Evolutionary conservation across 2,329 filamentous ascomycete genomes (phyloP).

Genomic region (Fusarium compactum): DNA sequence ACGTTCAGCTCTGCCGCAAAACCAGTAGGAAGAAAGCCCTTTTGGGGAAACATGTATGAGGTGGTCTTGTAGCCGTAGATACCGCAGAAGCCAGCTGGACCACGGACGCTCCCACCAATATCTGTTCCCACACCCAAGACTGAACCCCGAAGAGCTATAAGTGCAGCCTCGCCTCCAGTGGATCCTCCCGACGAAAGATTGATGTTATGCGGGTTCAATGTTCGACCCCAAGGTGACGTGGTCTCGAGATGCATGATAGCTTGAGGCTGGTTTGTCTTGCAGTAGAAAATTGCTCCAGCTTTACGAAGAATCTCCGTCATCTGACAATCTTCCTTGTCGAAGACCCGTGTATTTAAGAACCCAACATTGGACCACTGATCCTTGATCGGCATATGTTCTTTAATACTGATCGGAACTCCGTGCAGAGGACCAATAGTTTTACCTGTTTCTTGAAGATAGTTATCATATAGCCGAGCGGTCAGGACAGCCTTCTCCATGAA

Average conservation of each 20-base stretch:
- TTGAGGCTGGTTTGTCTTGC: slow-evolving; percentile 73
- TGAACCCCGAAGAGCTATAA: slow-evolving; percentile 55
- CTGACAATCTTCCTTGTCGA: slow-evolving; percentile 62
- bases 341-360: slow-evolving; percentile 62
- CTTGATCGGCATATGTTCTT: slow-evolving; percentile 68
- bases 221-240: slow-evolving; percentile 69
- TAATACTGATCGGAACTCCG: slow-evolving; percentile 45
- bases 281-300: slow-evolving; percentile 63
- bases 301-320: slow-evolving; percentile 67
- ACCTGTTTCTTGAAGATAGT: slow-evolving; percentile 53
- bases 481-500: slow-evolving; percentile 62
- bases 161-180: slow-evolving; percentile 65
- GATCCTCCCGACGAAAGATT: slow-evolving; percentile 71
- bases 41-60: slow-evolving; percentile 44
- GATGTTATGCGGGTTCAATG: slow-evolving; percentile 71
- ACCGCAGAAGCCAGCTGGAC: slow-evolving; percentile 48
- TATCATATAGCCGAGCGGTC: slow-evolving; percentile 57
- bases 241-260: slow-evolving; percentile 66
- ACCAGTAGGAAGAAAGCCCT: slow-evolving; percentile 41
- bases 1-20: slow-evolving; percentile 52
- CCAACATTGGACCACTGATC: slow-evolving; percentile 64
- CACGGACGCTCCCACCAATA: slow-evolving; percentile 53
- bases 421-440: slow-evolving; percentile 40
- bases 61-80: slow-evolving; percentile 44
- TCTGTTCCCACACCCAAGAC: slow-evolving; percentile 55